phyloP scores from a whole-genome alignment of 1,139 yeast species.

The Pneumocystis canis region DNA sequence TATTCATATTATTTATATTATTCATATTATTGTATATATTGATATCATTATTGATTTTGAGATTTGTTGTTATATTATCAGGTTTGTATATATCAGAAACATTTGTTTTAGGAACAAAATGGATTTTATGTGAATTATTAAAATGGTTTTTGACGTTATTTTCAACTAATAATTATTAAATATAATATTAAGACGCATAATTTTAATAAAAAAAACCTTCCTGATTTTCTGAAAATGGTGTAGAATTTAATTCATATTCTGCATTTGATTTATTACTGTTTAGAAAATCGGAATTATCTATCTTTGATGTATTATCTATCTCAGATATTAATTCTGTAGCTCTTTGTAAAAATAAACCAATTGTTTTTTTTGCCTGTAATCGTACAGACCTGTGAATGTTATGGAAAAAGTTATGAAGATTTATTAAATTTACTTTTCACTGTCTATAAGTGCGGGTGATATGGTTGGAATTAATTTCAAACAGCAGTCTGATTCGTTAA shows the following conservation, averaged over 20 bases:
- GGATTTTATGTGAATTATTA: background rate
- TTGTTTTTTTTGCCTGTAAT: slow-evolving; percentile 51
- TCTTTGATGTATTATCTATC: background rate
- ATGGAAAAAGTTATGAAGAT: background rate
- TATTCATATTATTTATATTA: background rate
- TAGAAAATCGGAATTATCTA: background rate
- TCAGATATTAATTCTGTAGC: slow-evolving; percentile 41
- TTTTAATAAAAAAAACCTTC: background rate
- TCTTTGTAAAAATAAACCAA: slow-evolving; percentile 48
- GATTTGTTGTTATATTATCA: background rate
- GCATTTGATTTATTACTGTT: background rate
- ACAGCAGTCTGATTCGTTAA: slow-evolving; percentile 64
- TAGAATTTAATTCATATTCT: background rate
- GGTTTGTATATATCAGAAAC: background rate
- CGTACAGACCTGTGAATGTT: slow-evolving; percentile 36
- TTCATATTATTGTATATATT: background rate
- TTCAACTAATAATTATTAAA: background rate
- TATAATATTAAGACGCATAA: background rate
- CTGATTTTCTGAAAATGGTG: background rate
- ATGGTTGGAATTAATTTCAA: slow-evolving; percentile 72
- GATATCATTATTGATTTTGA: background rate
- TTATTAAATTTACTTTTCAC: slow-evolving; percentile 28
- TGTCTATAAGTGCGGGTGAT: slow-evolving; percentile 71
- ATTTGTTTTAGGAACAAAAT: background rate
- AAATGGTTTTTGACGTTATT: background rate